Evolutionary conservation across 805 yeast species (phyloP).

Genomic region (Trichomonascus vanleenenianus): DNA sequence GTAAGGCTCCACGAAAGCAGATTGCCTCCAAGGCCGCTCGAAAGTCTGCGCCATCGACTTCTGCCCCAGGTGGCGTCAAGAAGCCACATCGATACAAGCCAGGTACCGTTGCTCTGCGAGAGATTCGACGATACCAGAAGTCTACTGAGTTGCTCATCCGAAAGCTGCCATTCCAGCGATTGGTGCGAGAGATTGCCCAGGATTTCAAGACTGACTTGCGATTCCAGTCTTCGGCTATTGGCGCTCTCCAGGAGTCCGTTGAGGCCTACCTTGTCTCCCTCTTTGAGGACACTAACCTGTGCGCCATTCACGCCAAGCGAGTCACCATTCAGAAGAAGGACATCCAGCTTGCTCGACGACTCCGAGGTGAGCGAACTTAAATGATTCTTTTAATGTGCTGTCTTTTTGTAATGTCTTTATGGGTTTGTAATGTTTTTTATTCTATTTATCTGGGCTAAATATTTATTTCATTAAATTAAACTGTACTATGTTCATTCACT

Average conservation of each 20-base stretch:
- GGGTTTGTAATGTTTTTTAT: background rate
- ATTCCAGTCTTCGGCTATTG: slow-evolving; percentile 84
- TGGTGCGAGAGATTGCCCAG: slow-evolving; percentile 84
- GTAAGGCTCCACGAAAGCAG: slow-evolving; percentile 90
- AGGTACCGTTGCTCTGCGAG: slow-evolving; percentile 90
- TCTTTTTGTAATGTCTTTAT: background rate
- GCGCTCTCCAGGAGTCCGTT: slow-evolving; percentile 86
- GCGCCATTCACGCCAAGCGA: slow-evolving; percentile 92
- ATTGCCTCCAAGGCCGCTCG: slow-evolving; percentile 87
- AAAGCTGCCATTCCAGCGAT: slow-evolving; percentile 86
- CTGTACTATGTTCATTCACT: too few relatives aligned
- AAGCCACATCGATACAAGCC: slow-evolving; percentile 93
- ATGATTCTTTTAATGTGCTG: background rate
- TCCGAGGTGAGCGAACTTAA: slow-evolving; percentile 76
- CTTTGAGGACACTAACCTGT: slow-evolving; percentile 84
- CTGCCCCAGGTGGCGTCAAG: slow-evolving; percentile 79
- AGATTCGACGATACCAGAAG: slow-evolving; percentile 87
- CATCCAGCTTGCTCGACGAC: slow-evolving; percentile 85
- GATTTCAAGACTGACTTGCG: slow-evolving; percentile 81
- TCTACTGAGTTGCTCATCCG: slow-evolving; percentile 80
- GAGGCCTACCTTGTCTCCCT: slow-evolving; percentile 83
- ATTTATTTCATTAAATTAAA: too few relatives aligned
- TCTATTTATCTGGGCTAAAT: background rate
- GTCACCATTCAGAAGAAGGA: slow-evolving; percentile 90
- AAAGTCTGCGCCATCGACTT: slow-evolving; percentile 72